Evolutionary conservation across 75 land plant species (phyloP).

Genomic region (Sequoiadendron giganteum): DNA sequence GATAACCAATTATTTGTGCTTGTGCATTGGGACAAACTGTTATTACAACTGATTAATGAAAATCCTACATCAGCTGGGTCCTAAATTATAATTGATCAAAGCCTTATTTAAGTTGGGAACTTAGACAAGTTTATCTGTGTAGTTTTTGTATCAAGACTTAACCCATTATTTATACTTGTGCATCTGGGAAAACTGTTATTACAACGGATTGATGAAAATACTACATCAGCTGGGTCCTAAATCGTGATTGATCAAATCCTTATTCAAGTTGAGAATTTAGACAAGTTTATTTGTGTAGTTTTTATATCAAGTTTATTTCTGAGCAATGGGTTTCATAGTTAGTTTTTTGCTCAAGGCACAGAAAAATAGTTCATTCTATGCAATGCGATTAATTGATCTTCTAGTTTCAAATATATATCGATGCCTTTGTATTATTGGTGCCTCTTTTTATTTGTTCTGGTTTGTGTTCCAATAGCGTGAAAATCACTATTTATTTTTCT

Average conservation of each 20-base stretch:
- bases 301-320: neutral
- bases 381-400: neutral
- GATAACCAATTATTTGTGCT: too few relatives aligned
- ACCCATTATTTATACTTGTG: too few relatives aligned
- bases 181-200: too few relatives aligned
- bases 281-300: neutral
- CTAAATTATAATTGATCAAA: too few relatives aligned
- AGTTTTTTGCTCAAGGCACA: neutral
- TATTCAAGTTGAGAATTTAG: too few relatives aligned
- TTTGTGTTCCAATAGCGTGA: neutral
- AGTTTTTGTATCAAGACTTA: neutral
- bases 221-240: too few relatives aligned
- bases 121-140: neutral
- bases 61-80: too few relatives aligned
- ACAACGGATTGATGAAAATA: too few relatives aligned
- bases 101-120: too few relatives aligned
- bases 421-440: neutral
- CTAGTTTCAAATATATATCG: neutral
- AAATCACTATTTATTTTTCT: conserved; percentile 10
- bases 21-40: too few relatives aligned
- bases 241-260: too few relatives aligned
- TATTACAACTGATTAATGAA: too few relatives aligned
- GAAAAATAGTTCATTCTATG: neutral
- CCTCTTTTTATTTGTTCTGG: neutral
- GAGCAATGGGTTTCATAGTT: neutral